Percentiles rank a stretch among this genome's conserved stretches.
phyloP scores from a whole-genome alignment of 768 basidiomycete species.

The Lactarius trivialis region DNA sequence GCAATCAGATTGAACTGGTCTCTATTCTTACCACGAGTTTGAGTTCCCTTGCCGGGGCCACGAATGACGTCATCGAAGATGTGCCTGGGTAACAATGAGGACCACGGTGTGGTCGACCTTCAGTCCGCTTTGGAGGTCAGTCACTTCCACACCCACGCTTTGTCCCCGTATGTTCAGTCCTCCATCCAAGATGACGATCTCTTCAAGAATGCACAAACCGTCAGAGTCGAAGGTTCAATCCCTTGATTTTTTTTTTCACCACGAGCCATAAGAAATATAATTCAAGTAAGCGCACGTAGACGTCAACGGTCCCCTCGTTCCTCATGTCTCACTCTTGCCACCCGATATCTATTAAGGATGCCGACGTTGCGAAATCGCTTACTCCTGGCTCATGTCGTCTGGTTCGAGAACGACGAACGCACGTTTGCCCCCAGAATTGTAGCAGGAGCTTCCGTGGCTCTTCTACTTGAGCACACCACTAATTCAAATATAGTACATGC shows the following conservation, averaged over 20 bases:
- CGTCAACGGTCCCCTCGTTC: background rate
- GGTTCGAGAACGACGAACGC: no score
- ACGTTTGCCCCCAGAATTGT: no score
- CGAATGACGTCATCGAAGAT: slow-evolving; percentile 55
- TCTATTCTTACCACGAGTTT: slow-evolving; percentile 76
- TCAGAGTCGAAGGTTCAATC: background rate
- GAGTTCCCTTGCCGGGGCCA: slow-evolving; percentile 79
- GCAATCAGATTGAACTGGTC: slow-evolving; percentile 67
- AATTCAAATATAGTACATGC: background rate
- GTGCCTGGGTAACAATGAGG: slow-evolving; percentile 50
- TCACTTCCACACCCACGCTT: slow-evolving; percentile 10
- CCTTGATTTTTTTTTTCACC: background rate
- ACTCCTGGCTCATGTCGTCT: no score
- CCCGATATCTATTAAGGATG: no score
- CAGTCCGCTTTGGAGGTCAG: slow-evolving; percentile 84
- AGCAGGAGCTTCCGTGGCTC: background rate
- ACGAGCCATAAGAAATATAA: background rate
- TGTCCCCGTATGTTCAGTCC: background rate
- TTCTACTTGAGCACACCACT: background rate
- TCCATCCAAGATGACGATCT: slow-evolving; percentile 70
- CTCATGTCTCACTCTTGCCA: no score
- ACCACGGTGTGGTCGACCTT: slow-evolving; percentile 57
- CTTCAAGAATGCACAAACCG: slow-evolving; percentile 37
- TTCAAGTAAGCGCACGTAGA: background rate
- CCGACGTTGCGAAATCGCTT: no score